Conservation (phyloP, 2,329 filamentous ascomycete genomes). For the Cercospora zeae-maydis region DNA sequence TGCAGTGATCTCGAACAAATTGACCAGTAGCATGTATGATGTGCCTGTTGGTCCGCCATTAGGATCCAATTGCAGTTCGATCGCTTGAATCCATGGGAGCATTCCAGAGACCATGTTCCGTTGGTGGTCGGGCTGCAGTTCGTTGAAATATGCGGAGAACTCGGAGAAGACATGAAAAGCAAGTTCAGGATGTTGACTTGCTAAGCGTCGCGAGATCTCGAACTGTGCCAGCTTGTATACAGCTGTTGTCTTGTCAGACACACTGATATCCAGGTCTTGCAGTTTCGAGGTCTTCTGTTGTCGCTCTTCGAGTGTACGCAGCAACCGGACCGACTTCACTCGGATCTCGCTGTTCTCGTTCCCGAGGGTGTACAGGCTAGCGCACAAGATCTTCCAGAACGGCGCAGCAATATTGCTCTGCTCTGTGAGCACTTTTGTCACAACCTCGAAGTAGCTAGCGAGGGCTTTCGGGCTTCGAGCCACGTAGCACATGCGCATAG, state of each 20-base stretch:
- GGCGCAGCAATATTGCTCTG: slow-evolving; percentile 74
- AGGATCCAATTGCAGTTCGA: slow-evolving; percentile 87
- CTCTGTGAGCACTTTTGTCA: slow-evolving; percentile 80
- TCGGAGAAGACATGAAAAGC: slow-evolving; percentile 95
- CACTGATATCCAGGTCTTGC: slow-evolving; percentile 96
- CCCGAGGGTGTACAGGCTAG: slow-evolving; percentile 87
- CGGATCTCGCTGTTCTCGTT: slow-evolving; percentile 86
- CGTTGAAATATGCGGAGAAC: slow-evolving; percentile 89
- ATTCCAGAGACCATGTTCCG: slow-evolving; percentile 92
- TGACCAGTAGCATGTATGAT: slow-evolving; percentile 92
- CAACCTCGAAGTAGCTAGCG: slow-evolving; percentile 92
- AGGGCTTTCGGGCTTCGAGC: slow-evolving; percentile 70
- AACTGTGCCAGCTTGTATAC: slow-evolving; percentile 98
- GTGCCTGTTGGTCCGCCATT: slow-evolving; percentile 85
- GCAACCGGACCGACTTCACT: slow-evolving; percentile 77
- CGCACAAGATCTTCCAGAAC: slow-evolving; percentile 86
- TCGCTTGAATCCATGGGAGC: slow-evolving; percentile 91
- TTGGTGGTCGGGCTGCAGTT: slow-evolving; percentile 75
- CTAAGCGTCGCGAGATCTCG: slow-evolving; percentile 86
- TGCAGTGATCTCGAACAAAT: slow-evolving; percentile 93
- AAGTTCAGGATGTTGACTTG: slow-evolving; percentile 81
- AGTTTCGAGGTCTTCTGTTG: slow-evolving; percentile 84
- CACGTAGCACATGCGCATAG: slow-evolving; percentile 85
- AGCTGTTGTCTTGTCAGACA: slow-evolving; percentile 95
- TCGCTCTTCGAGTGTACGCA: slow-evolving; percentile 72